Evolutionary conservation across 1,139 yeast genomes (phyloP).

Genomic region (Hansenula lynferdii): DNA sequence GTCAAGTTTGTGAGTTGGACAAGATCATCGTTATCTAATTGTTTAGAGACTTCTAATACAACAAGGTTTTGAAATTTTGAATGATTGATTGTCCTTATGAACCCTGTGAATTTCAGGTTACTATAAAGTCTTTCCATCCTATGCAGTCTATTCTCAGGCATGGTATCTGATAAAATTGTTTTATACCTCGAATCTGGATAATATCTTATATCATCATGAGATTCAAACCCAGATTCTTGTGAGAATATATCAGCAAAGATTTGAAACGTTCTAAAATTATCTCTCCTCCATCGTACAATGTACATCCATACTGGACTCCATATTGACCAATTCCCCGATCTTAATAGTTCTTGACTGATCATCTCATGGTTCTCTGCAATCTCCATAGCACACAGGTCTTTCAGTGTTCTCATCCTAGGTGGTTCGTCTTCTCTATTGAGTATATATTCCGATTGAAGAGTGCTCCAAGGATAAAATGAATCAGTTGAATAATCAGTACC

Average conservation of each 20-base stretch:
- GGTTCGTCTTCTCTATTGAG: conserved; percentile 1
- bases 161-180: conserved; percentile 8
- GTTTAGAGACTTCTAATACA: conserved; percentile 15
- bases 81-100: conserved; percentile 11
- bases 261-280: conserved; percentile 23
- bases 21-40: conserved; percentile 12
- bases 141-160: conserved; percentile 14
- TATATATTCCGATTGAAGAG: conserved; percentile 7
- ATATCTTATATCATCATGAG: conserved; percentile 17
- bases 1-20: conserved; percentile 14
- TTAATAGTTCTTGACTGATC: conserved; percentile 17
- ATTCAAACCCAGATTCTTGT: conserved; percentile 13
- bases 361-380: conserved; percentile 20
- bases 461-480: conserved; percentile 15
- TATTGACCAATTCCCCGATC: conserved; percentile 17
- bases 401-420: conserved; percentile 13
- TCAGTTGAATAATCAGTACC: conserved; percentile 13
- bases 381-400: conserved; percentile 16
- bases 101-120: conserved; percentile 13
- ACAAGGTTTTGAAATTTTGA: conserved; percentile 11
- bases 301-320: conserved; percentile 27
- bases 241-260: conserved; percentile 23
- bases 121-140: conserved; percentile 21
- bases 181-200: conserved; percentile 10
- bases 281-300: conserved; percentile 22